These are phyloP conservation scores for Corylus americana DNA, from an alignment of 306 rosid species.

Conservation along the genomic window DNA sequence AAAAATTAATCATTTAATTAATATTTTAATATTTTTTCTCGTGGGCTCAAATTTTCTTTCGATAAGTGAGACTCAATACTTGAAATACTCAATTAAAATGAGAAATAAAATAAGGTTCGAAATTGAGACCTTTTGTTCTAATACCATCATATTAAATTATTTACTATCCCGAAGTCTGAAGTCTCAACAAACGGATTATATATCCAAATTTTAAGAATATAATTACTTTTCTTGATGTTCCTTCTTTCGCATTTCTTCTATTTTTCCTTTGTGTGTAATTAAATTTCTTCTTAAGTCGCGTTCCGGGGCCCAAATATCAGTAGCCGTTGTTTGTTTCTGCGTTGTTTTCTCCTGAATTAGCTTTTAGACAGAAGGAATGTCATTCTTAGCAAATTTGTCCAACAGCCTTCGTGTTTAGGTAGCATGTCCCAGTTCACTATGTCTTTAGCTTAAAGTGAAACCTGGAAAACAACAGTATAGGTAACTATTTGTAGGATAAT, in stretches of 20 bases:
- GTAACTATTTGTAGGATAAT: constrained; percentile 29
- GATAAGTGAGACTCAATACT: too few relatives aligned
- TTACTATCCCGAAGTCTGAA: too few relatives aligned
- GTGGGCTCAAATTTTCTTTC: too few relatives aligned
- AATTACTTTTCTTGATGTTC: too few relatives aligned
- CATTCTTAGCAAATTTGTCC: constrained; percentile 26
- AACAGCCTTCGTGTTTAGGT: constrained; percentile 46
- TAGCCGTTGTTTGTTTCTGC: constrained; percentile 17
- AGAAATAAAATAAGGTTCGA: too few relatives aligned
- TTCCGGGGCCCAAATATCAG: constrained; percentile 15
- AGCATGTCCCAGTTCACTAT: constrained; percentile 52
- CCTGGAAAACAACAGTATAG: constrained; percentile 29
- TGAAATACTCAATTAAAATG: too few relatives aligned
- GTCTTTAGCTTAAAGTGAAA: constrained; percentile 69
- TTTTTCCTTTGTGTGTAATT: neutral
- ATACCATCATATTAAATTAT: too few relatives aligned
- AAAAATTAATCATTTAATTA: too few relatives aligned
- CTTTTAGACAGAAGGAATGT: constrained; percentile 31
- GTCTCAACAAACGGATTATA: neutral
- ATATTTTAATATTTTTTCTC: too few relatives aligned
- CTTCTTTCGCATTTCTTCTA: too few relatives aligned
- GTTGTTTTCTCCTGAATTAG: constrained; percentile 23
- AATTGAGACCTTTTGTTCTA: too few relatives aligned
- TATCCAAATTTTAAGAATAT: neutral
- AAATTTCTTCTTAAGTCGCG: neutral